Conservation (phyloP, 345 rosid genomes). For the Citrus inodora region DNA sequence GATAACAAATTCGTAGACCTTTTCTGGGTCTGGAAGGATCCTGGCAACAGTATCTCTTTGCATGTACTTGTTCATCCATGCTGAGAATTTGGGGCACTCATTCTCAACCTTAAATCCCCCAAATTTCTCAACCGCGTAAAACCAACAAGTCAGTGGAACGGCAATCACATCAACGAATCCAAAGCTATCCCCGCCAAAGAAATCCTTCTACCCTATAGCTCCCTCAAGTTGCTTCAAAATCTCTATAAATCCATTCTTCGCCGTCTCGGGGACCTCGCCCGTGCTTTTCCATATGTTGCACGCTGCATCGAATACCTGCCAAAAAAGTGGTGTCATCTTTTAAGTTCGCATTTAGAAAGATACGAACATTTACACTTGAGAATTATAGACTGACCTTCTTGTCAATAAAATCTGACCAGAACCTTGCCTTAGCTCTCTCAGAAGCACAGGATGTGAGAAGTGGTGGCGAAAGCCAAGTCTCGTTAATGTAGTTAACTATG, state of each 20-base stretch:
- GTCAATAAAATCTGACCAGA: conserved; percentile 73
- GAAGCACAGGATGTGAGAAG: conserved; percentile 57
- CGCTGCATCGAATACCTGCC: conserved; percentile 38
- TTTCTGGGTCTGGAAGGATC: no score
- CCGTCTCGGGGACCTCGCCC: conserved; percentile 35
- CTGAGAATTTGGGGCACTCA: no score
- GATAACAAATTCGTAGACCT: no score
- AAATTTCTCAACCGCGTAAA: conserved; percentile 12
- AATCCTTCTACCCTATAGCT: conserved; percentile 49
- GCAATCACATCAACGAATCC: conserved; percentile 48
- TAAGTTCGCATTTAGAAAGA: no score
- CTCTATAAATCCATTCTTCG: conserved; percentile 39
- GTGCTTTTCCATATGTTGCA: conserved; percentile 34
- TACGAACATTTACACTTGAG: no score
- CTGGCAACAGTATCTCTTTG: no score
- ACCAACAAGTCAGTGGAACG: conserved; percentile 47
- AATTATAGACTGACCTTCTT: conserved; percentile 42
- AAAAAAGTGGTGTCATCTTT: neutral
- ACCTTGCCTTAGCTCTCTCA: conserved; percentile 50
- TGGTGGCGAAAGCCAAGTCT: conserved; percentile 44
- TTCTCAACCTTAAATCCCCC: no score
- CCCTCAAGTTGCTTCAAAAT: conserved; percentile 48
- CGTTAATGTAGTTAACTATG: conserved; percentile 1
- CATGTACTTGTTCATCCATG: no score
- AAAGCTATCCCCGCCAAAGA: conserved; percentile 46